These are phyloP conservation scores for Poa pratensis DNA, from an alignment of 176 grass and related monocot genomes.

Conservation along the genomic window DNA sequence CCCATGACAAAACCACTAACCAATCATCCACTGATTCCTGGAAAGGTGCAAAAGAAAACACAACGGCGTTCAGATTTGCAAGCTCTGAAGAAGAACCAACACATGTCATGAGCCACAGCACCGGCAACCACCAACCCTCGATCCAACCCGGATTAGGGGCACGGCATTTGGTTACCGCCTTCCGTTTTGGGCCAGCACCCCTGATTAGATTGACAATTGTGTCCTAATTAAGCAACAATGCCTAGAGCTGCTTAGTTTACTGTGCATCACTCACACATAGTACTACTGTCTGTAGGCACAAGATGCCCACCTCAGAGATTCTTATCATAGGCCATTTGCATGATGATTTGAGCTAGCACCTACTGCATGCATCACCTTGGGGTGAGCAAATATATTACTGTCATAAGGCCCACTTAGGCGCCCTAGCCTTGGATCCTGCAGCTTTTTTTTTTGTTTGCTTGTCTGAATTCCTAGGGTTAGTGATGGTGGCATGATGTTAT, in stretches of 20 bases:
- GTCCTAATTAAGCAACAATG: slow-evolving; percentile 18
- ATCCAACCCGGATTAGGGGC: slow-evolving; percentile 19
- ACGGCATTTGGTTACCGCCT: slow-evolving; percentile 1
- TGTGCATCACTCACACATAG: not conserved
- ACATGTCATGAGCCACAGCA: not conserved
- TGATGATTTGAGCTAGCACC: slow-evolving; percentile 56
- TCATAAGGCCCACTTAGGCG: slow-evolving; percentile 56
- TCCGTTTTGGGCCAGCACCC: slow-evolving; percentile 29
- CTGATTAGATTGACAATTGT: slow-evolving; percentile 23
- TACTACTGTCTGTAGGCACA: slow-evolving; percentile 18
- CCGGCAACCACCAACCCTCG: not conserved
- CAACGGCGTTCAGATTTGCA: slow-evolving; percentile 13
- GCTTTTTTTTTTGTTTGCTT: slow-evolving; percentile 34
- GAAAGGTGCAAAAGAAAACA: slow-evolving; percentile 11
- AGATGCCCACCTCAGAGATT: slow-evolving; percentile 48
- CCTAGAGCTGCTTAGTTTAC: not conserved
- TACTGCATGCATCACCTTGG: slow-evolving; percentile 50
- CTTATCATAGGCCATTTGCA: slow-evolving; percentile 38
- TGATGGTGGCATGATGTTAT: slow-evolving; percentile 14
- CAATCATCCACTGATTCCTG: slow-evolving; percentile 46
- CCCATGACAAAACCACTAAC: slow-evolving; percentile 47
- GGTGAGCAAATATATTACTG: slow-evolving; percentile 41
- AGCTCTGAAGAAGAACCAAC: not conserved
- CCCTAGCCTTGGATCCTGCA: slow-evolving; percentile 57
- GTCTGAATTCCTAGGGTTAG: slow-evolving; percentile 35